Evolutionary conservation across 2,329 filamentous ascomycete species (phyloP), one percentile per base, ranked within the genome.

Genomic region (Alternaria gansuensis): DNA sequence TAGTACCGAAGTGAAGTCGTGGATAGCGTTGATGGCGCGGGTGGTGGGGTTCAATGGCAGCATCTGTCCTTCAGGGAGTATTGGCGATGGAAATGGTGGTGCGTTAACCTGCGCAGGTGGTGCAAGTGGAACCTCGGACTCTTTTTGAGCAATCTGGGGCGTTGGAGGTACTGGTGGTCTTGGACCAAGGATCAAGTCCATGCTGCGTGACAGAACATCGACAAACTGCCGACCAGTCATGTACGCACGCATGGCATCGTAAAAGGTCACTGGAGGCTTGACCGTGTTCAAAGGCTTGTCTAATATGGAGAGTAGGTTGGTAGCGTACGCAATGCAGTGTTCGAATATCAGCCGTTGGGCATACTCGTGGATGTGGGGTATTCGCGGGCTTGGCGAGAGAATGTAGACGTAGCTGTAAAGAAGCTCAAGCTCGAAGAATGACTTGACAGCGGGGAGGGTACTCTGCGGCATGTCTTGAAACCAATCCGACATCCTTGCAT

Each of bases 381-480:
- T 87, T 44, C 90, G 84, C 1, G 88, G 87, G 34, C 90, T 93
- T 0, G 93, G 92, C 0, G 92, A 92, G 7, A 97, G 84, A 57
- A 94, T 91, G 75, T 97, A 92, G 24, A 97, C 90, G 68, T 92
- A 95, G 72, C 92, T 96, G 80, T 97, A 98, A 45, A 94, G 85
- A 40, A 96, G 79, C 74, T 99, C 95, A 14, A 97, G 86, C 63
- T 95, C 90, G 71, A 97, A 96, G 64, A 93, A 87, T 46, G 90
- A 85, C 37, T 88, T 85, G 63, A 93, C 88, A 26, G 86, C 84
- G 0, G 84, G 80, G 0, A 90, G 84, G 0, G 91, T 83, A 2
- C 83, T 85, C 36, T 82, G 79, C 0, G 92, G 90, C 11, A 96
- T 84, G n/a, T 86, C 85, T 34, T 92, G 87, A 59, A 88, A 89